Evolutionary conservation across 2,329 filamentous ascomycete genomes (phyloP).

Genomic region (Pyricularia sp.): DNA sequence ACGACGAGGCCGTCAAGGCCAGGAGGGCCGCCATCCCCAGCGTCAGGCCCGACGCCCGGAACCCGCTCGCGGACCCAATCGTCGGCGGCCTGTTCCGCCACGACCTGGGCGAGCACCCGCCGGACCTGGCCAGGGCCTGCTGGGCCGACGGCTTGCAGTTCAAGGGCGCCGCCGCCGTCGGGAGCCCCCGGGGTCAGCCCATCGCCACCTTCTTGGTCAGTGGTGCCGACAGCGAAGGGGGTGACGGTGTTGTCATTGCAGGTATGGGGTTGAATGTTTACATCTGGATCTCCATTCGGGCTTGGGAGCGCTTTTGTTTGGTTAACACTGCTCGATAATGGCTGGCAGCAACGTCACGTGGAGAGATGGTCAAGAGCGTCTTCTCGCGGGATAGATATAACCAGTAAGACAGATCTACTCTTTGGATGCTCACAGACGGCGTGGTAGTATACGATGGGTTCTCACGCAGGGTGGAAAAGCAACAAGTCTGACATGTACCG

Average conservation of each 20-base stretch:
- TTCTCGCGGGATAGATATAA: background rate
- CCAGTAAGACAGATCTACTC: background rate
- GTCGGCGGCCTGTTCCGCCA: conserved; percentile 21
- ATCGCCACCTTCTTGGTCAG: background rate
- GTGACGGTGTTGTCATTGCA: background rate
- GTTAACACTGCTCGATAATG: background rate
- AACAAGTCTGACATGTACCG: conserved; percentile 2
- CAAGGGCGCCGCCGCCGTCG: conserved; percentile 2
- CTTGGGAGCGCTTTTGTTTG: background rate
- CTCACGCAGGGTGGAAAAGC: background rate
- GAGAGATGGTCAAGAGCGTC: background rate
- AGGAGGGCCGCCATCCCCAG: background rate
- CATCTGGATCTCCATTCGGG: background rate
- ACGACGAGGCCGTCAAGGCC: conserved; percentile 16
- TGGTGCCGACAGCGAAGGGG: background rate
- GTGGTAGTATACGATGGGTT: background rate
- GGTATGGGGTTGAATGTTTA: background rate
- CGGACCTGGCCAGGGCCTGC: background rate
- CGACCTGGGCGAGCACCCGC: conserved; percentile 18
- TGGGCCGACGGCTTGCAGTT: conserved; percentile 5
- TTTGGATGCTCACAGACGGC: background rate
- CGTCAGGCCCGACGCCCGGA: conserved; percentile 21
- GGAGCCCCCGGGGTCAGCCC: background rate
- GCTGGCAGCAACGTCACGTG: background rate
- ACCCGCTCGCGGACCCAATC: conserved; percentile 17